phyloP scores from a whole-genome alignment of 2,329 filamentous ascomycete species.

The Diplodia sapinea region DNA sequence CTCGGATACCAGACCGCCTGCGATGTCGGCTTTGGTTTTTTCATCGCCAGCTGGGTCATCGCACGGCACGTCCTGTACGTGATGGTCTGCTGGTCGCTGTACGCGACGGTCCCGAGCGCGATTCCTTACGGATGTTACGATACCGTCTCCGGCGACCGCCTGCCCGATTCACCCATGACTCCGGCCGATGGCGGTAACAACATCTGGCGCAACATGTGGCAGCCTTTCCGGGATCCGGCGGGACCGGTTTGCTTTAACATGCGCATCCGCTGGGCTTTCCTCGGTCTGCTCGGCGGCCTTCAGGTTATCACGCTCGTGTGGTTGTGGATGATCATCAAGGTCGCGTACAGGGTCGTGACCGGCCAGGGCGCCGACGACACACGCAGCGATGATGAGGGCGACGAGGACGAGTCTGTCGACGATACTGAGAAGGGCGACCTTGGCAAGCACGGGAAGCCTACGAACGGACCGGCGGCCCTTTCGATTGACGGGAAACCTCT shows the following conservation, averaged over 20 bases:
- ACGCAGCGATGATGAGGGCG: slow-evolving; percentile 84
- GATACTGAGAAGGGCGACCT: slow-evolving; percentile 37
- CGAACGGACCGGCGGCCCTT: slow-evolving; percentile 37
- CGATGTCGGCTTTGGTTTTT: slow-evolving; percentile 82
- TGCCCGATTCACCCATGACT: slow-evolving; percentile 9
- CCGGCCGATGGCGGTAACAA: slow-evolving; percentile 46
- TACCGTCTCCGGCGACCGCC: slow-evolving; percentile 44
- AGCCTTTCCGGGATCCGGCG: slow-evolving; percentile 73
- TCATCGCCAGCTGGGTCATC: slow-evolving; percentile 84
- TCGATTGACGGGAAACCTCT: slow-evolving; percentile 51
- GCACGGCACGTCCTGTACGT: slow-evolving; percentile 83
- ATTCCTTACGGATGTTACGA: slow-evolving; percentile 75
- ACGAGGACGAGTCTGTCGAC: slow-evolving; percentile 60
- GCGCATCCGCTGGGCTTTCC: slow-evolving; percentile 75
- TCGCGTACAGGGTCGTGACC: slow-evolving; percentile 78
- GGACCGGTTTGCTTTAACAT: slow-evolving; percentile 82
- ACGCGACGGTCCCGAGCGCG: slow-evolving; percentile 64
- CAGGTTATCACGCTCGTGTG: slow-evolving; percentile 83
- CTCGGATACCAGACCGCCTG: slow-evolving; percentile 75
- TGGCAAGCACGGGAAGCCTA: slow-evolving; percentile 37
- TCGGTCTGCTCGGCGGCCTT: slow-evolving; percentile 75
- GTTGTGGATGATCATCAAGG: slow-evolving; percentile 86
- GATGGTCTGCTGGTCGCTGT: slow-evolving; percentile 82
- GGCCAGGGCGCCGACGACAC: slow-evolving; percentile 82
- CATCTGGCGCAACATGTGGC: slow-evolving; percentile 66